Evolutionary conservation across 805 yeast species (phyloP).

Genomic region (Candida easanensis): DNA sequence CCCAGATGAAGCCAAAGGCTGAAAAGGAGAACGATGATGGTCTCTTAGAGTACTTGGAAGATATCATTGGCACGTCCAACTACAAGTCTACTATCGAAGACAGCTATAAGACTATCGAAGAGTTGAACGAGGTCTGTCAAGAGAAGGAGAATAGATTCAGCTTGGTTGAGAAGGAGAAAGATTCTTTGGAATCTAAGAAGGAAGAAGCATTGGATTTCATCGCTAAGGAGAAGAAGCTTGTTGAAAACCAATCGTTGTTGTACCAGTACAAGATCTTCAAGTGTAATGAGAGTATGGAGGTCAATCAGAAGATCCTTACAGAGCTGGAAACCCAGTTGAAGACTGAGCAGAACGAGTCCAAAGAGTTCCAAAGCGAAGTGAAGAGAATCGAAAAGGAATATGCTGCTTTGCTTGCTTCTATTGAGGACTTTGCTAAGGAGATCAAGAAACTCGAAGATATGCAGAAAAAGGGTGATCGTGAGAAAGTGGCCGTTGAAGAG

Average conservation of each 20-base stretch:
- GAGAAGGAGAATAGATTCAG: slow-evolving; percentile 80
- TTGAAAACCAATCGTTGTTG: slow-evolving; percentile 49
- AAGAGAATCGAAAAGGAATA: slow-evolving; percentile 31
- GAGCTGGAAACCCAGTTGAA: slow-evolving; percentile 41
- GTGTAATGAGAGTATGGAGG: slow-evolving; percentile 38
- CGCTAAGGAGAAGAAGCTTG: slow-evolving; percentile 57
- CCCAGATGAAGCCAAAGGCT: slow-evolving; percentile 98
- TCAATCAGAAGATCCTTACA: slow-evolving; percentile 36
- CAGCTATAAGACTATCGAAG: slow-evolving; percentile 57
- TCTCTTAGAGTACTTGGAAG: slow-evolving; percentile 87
- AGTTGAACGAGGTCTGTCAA: slow-evolving; percentile 72
- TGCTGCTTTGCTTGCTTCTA: slow-evolving; percentile 19
- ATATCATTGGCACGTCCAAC: slow-evolving; percentile 89
- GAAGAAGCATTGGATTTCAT: slow-evolving; percentile 67
- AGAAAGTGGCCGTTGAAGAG: slow-evolving; percentile 71
- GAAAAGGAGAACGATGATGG: slow-evolving; percentile 93
- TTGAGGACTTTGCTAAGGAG: slow-evolving; percentile 25
- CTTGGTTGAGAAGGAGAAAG: slow-evolving; percentile 75
- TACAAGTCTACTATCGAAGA: slow-evolving; percentile 78
- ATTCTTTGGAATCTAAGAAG: slow-evolving; percentile 58
- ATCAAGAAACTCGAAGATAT: slow-evolving; percentile 32
- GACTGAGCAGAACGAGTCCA: slow-evolving; percentile 41
- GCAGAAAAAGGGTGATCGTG: slow-evolving; percentile 48
- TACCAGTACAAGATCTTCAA: slow-evolving; percentile 50
- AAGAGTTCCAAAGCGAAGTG: slow-evolving; percentile 39